These are phyloP conservation scores for Fusarium sterilihyphosum DNA, from an alignment of 2,329 filamentous ascomycete species.

Conservation along the genomic window DNA sequence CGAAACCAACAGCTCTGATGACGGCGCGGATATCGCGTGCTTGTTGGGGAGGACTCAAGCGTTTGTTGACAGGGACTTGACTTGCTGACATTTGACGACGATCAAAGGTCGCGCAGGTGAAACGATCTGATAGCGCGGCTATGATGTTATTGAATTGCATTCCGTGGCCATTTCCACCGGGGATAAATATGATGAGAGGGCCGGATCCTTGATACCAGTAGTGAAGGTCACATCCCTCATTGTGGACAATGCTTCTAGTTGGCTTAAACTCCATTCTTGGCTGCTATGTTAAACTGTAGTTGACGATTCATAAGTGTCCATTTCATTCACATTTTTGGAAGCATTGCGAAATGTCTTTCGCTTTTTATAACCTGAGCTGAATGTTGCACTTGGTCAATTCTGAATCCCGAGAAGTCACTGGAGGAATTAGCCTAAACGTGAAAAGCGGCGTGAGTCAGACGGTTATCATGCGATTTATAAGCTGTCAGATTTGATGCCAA, in stretches of 20 bases:
- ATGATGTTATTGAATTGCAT: slow-evolving; percentile 19
- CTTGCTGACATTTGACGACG: slow-evolving; percentile 19
- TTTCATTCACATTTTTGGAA: fast-evolving
- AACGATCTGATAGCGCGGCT: neutral
- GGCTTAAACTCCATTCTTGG: neutral
- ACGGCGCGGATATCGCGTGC: neutral
- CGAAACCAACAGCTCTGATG: neutral
- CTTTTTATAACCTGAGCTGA: fast-evolving
- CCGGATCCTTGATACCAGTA: slow-evolving; percentile 11
- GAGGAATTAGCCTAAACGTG: neutral
- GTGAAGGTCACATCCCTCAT: slow-evolving; percentile 8
- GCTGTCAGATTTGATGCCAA: neutral
- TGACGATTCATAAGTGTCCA: fast-evolving
- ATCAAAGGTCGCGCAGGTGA: neutral
- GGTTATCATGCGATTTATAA: neutral
- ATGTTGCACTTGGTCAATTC: fast-evolving
- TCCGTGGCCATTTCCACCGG: slow-evolving; percentile 2
- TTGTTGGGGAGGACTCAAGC: neutral
- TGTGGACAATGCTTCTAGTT: neutral
- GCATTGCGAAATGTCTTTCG: fast-evolving
- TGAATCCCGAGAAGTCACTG: neutral
- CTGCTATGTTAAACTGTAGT: fast-evolving
- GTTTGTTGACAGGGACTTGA: slow-evolving; percentile 4
- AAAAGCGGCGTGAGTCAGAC: neutral
- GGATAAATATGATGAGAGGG: neutral